These are phyloP conservation scores for Capsella bursapastoris DNA, from an alignment of 345 rosid genomes.

Conservation along the genomic window DNA sequence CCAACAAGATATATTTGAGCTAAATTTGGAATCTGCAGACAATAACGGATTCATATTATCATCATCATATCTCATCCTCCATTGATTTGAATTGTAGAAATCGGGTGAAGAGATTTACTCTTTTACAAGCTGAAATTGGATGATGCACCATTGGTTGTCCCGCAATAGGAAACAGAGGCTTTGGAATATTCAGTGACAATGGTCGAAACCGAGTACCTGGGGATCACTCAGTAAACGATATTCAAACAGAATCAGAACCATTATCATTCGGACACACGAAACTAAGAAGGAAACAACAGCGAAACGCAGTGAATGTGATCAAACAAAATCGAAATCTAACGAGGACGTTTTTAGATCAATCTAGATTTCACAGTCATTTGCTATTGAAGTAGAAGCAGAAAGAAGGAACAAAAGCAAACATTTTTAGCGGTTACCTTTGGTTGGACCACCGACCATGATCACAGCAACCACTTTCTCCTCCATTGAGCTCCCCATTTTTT, in stretches of 20 bases:
- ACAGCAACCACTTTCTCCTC: conserved; percentile 91
- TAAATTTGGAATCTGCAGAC: conserved; percentile 75
- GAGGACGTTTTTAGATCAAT: conserved; percentile 8
- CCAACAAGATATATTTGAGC: conserved; percentile 82
- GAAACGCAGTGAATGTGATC: conserved; percentile 20
- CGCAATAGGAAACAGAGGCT: conserved; percentile 90
- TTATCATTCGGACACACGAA: background rate
- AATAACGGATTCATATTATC: conserved; percentile 29
- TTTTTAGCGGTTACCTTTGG: conserved; percentile 67
- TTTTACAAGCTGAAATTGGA: conserved; percentile 96
- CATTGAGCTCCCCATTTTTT: conserved; percentile 62
- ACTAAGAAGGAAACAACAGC: background rate
- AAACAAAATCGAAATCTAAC: conserved; percentile 34
- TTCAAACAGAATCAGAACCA: conserved; percentile 20
- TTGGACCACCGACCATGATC: conserved; percentile 99
- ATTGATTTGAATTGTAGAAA: background rate
- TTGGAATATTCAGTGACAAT: conserved; percentile 83
- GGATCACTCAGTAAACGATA: conserved; percentile 10
- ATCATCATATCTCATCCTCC: background rate
- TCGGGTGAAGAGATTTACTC: conserved; percentile 51
- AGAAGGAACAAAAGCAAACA: background rate
- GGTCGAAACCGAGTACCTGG: conserved; percentile 93
- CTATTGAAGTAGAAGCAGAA: background rate
- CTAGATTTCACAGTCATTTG: background rate
- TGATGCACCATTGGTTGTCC: conserved; percentile 98